Evolutionary conservation across 441 rosid species (phyloP).

Genomic region (Pelargonium citronellum): DNA sequence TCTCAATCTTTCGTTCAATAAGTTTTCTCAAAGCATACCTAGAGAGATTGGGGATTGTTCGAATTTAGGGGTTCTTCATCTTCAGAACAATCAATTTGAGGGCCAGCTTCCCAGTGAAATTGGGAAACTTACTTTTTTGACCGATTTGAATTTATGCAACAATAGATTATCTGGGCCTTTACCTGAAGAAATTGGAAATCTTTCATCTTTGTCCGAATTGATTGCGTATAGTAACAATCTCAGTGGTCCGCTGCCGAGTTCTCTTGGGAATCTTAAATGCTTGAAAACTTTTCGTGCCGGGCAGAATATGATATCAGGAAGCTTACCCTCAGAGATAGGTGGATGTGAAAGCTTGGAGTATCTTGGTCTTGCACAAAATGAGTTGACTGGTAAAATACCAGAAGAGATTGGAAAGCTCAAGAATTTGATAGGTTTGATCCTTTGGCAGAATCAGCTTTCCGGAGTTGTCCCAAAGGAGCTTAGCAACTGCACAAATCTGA

Average conservation of each 20-base stretch:
- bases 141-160: constrained; percentile 59
- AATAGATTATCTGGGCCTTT: constrained; percentile 71
- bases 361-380: constrained; percentile 89
- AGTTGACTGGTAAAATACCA: constrained; percentile 68
- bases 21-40: constrained; percentile 54
- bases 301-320: constrained; percentile 73
- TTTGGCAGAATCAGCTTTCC: constrained; percentile 69
- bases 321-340: constrained; percentile 67
- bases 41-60: constrained; percentile 62
- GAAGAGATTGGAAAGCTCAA: constrained; percentile 71
- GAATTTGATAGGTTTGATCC: constrained; percentile 54
- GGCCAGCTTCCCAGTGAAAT: constrained; percentile 63
- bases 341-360: constrained; percentile 58
- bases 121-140: constrained; percentile 39
- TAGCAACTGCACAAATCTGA: constrained; percentile 61
- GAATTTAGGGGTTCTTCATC: constrained; percentile 38
- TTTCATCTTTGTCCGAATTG: constrained; percentile 60
- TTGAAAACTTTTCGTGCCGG: constrained; percentile 63
- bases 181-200: constrained; percentile 68
- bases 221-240: constrained; percentile 83
- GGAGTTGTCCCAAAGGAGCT: constrained; percentile 73
- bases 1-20: constrained; percentile 63
- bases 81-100: constrained; percentile 70
- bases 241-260: constrained; percentile 71
- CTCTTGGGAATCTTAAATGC: constrained; percentile 63